A percentile compares a stretch with the other conserved stretches of the same genome.
Conservation (phyloP, 2,329 filamentous ascomycete species). For the Botrytis porri region DNA sequence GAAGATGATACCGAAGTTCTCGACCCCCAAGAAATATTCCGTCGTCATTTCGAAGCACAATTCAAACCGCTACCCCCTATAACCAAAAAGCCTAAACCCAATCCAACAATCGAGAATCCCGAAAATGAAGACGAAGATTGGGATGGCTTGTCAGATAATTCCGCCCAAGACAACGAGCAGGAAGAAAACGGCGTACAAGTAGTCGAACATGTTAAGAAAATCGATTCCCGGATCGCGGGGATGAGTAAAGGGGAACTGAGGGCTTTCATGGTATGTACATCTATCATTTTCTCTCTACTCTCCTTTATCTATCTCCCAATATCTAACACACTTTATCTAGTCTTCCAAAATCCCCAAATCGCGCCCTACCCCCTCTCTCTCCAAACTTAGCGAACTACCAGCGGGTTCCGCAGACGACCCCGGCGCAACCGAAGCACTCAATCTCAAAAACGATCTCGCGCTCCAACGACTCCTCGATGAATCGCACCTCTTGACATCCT, state of each 20-base stretch:
- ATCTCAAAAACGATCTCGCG: slow-evolving; percentile 88
- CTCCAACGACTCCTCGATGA: slow-evolving; percentile 88
- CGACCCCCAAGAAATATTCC: slow-evolving; percentile 71
- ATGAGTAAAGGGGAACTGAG: slow-evolving; percentile 70
- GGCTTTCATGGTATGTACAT: slow-evolving; percentile 65
- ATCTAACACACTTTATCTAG: slow-evolving; percentile 21
- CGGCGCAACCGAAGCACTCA: slow-evolving; percentile 56
- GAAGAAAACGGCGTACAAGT: slow-evolving; percentile 45
- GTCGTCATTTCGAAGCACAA: slow-evolving; percentile 80
- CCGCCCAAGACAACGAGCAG: not conserved
- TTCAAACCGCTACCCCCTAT: slow-evolving; percentile 67
- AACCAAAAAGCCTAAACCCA: slow-evolving; percentile 17
- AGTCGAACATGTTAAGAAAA: slow-evolving; percentile 42
- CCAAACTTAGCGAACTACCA: slow-evolving; percentile 29
- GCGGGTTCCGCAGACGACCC: slow-evolving; percentile 43
- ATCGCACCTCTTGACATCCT: slow-evolving; percentile 76
- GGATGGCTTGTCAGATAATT: slow-evolving; percentile 54
- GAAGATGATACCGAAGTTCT: slow-evolving; percentile 31
- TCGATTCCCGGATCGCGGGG: slow-evolving; percentile 30
- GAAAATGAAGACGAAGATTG: slow-evolving; percentile 51
- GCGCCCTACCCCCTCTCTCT: not conserved
- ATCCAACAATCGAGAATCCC: slow-evolving; percentile 29
- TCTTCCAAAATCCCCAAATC: slow-evolving; percentile 36
- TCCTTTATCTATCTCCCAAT: not conserved
- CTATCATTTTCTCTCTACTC: too few relatives aligned